Percentiles rank a stretch among this genome's conserved stretches.
phyloP scores from a whole-genome alignment of 306 rosid genomes.

The Quercus aquifolioides region DNA sequence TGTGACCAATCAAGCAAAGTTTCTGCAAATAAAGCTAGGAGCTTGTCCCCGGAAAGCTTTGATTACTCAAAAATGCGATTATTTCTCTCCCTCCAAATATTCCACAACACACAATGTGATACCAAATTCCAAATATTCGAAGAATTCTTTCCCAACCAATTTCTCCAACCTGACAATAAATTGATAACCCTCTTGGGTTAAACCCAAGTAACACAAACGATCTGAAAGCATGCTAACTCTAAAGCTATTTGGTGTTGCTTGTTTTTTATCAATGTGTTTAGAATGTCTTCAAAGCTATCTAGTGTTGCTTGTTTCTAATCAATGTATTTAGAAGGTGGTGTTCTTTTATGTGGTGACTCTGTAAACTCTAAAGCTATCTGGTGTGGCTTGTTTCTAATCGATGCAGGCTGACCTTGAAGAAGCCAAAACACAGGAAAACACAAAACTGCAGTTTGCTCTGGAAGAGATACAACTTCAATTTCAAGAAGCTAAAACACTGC shows the following conservation, averaged over 20 bases:
- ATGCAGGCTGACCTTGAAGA: slow-evolving; percentile 68
- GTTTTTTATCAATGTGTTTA: slow-evolving; percentile 21
- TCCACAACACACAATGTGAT: no score
- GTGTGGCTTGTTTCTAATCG: slow-evolving; percentile 20
- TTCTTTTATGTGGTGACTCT: no score
- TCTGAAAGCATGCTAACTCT: not conserved
- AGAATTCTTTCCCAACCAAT: no score
- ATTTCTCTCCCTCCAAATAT: no score
- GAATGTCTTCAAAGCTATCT: not conserved
- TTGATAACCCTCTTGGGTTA: no score
- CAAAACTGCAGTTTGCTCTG: slow-evolving; percentile 60
- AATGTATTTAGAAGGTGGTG: not conserved
- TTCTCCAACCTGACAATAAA: no score
- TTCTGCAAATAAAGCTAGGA: no score
- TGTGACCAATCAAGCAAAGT: no score
- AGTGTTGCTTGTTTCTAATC: slow-evolving; percentile 26
- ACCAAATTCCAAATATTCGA: no score
- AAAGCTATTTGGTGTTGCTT: slow-evolving; percentile 16
- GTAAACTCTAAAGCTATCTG: not conserved
- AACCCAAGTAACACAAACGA: no score
- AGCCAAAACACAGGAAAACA: slow-evolving; percentile 66
- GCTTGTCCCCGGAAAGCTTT: no score
- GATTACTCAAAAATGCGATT: no score
- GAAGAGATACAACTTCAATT: slow-evolving; percentile 53
- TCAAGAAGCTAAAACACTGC: slow-evolving; percentile 45